Percentiles rank a stretch among this genome's conserved stretches.
Evolutionary conservation across 164 flowering plant species (phyloP).

Genomic region (Amborella trichopoda): DNA sequence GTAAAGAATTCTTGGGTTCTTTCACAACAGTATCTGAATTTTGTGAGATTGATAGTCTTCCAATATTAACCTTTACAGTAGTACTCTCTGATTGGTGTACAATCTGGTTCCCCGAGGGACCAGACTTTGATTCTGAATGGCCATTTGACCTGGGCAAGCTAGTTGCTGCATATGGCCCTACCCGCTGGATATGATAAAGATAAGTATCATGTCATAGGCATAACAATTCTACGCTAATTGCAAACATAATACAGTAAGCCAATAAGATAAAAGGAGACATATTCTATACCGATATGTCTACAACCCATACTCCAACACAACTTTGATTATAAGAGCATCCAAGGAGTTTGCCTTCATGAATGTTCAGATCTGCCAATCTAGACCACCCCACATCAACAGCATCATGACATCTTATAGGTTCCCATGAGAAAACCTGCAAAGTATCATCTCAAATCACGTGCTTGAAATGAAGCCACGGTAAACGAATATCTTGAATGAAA

Average conservation of each 20-base stretch:
- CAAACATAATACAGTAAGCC: no score
- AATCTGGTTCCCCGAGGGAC: conserved; percentile 35
- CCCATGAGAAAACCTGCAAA: conserved; percentile 86
- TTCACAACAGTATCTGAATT: conserved; percentile 45
- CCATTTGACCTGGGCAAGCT: conserved; percentile 28
- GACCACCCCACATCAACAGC: conserved; percentile 98
- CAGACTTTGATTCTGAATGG: conserved; percentile 42
- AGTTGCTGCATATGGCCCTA: no score
- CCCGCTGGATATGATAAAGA: conserved; percentile 44
- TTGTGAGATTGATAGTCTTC: conserved; percentile 58
- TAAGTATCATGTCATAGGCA: no score
- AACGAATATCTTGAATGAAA: no score
- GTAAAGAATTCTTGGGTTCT: conserved; percentile 71
- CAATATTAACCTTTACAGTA: conserved; percentile 43
- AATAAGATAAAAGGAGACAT: conserved; percentile 3
- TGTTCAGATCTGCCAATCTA: conserved; percentile 77
- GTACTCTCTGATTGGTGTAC: conserved; percentile 31
- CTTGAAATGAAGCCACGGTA: neutral
- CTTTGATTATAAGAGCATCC: conserved; percentile 98
- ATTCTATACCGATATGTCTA: conserved; percentile 72
- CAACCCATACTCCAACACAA: conserved; percentile 99
- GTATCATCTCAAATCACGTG: neutral
- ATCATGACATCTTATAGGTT: conserved; percentile 89
- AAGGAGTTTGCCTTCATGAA: conserved; percentile 97
- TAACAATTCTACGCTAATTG: no score